Evolutionary conservation across 768 basidiomycete genomes (phyloP).

Genomic region (Boletus insuetus): DNA sequence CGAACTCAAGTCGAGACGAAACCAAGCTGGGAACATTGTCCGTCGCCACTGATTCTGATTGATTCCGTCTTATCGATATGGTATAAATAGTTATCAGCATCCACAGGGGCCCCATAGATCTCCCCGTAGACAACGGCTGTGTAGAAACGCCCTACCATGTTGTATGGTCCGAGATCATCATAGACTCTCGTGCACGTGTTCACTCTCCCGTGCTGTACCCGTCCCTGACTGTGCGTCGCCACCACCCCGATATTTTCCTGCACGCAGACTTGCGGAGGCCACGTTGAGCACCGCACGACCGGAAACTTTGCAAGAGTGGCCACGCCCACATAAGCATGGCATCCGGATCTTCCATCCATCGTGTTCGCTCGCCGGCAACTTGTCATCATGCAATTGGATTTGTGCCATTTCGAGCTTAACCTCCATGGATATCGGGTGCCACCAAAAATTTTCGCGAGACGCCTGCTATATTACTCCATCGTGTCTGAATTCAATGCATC

Average conservation of each 20-base stretch:
- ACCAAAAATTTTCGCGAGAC: not conserved
- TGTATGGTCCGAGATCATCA: not conserved
- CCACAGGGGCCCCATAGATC: not conserved
- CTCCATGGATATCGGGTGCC: not conserved
- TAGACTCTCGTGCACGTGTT: constrained; percentile 20
- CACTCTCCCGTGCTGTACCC: constrained; percentile 10
- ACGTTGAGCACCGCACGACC: constrained; percentile 9
- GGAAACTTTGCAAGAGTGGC: constrained; percentile 1
- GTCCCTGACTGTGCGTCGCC: constrained; percentile 15
- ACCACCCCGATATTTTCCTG: constrained; percentile 17
- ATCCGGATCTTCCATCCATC: constrained; percentile 24
- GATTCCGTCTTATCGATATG: not conserved
- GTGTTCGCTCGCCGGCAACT: constrained; percentile 16
- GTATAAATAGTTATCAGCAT: not conserved
- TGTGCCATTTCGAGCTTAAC: constrained; percentile 1
- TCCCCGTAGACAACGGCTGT: not conserved
- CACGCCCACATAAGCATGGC: constrained; percentile 13
- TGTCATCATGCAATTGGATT: constrained; percentile 12
- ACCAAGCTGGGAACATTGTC: not conserved
- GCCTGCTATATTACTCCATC: constrained; percentile 13
- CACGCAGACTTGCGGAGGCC: constrained; percentile 26
- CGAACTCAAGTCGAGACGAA: not conserved
- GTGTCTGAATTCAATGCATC: not conserved
- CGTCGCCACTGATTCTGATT: not conserved
- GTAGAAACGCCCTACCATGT: not conserved